phyloP scores from a whole-genome alignment of 805 yeast species.

The Kregervanrija fluxuum region DNA sequence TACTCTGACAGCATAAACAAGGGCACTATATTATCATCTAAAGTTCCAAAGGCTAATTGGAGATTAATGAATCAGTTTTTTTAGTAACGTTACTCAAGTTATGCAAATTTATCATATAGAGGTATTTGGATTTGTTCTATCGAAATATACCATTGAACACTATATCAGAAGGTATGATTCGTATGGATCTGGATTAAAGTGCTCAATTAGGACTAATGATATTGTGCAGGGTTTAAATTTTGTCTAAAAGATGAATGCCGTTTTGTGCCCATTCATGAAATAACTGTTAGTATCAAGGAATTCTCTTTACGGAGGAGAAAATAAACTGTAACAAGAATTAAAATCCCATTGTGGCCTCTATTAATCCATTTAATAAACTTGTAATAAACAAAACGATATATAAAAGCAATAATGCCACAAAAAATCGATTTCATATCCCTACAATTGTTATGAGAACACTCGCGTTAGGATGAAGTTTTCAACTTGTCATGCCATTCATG shows the following conservation, averaged over 20 bases:
- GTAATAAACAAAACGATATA: slow-evolving; percentile 14
- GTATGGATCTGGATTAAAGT: slow-evolving; percentile 32
- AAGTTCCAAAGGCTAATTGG: slow-evolving; percentile 3
- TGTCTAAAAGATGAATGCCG: slow-evolving; percentile 28
- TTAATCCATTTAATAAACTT: slow-evolving; percentile 31
- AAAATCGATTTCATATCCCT: too few relatives aligned
- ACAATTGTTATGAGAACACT: too few relatives aligned
- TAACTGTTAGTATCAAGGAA: slow-evolving; percentile 20
- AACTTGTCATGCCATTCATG: too few relatives aligned
- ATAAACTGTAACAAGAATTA: slow-evolving; percentile 35
- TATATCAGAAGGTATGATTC: slow-evolving; percentile 23
- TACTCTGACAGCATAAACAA: slow-evolving; percentile 32
- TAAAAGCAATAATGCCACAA: background rate
- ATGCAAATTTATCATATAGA: slow-evolving; percentile 29
- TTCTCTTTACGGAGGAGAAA: slow-evolving; percentile 41
- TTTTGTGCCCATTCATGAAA: slow-evolving; percentile 29
- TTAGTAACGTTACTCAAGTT: slow-evolving; percentile 26
- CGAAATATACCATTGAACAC: slow-evolving; percentile 17
- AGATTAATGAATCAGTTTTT: slow-evolving; percentile 24
- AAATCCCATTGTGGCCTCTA: slow-evolving; percentile 39
- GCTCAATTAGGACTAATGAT: slow-evolving; percentile 35
- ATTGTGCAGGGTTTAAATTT: slow-evolving; percentile 4
- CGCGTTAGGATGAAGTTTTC: too few relatives aligned
- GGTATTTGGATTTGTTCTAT: slow-evolving; percentile 38
- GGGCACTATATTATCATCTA: slow-evolving; percentile 30